Evolutionary conservation across 805 yeast species (phyloP), one percentile per base, ranked within the genome.

Genomic region (Naumovozyma dairenensis): DNA sequence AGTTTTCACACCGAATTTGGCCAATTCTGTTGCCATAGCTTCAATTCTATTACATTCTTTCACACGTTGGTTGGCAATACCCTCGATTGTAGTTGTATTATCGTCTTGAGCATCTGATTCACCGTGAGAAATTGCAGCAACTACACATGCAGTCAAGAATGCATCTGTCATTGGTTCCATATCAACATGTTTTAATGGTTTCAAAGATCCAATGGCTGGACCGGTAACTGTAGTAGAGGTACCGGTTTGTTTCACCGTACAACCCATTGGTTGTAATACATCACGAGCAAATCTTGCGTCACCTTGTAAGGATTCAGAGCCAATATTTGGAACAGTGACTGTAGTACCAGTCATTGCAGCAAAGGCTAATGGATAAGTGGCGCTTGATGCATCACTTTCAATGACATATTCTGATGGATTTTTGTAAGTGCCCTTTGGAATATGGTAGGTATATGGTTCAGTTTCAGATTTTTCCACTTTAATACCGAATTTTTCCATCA

Each of bases 161-260:
- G 98, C 98, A 60, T 92, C 98, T 0, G 98, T 92, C 98, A 92
- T 92, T 35, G 98, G 97, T 62, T 92, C 98, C 98, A 92, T 92
- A 55, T 92, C 96, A 36, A 92, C 80, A 41, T 66, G 71, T 9
- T 75, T 65, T 42, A 92, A 65, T 5, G 94, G 83, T 49, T 67
- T 71, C 44, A 92, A 67, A 0, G 59, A 39, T 12, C 93, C 93
- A 25, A 61, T 60, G 14, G 80, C 66, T 5, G 96, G 96, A 31
- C 96, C 97, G 27, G 79, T 74, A 6, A 92, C 97, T 1, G 96
- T 86, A 0, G 98, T 92, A 2, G 93, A 77, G 2, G 81, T 75
- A 1, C 71, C 80, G 2, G 92, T 74, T 63, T 92, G 98, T 28
- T 60, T 68, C 16, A 92, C 98, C 2, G 52, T 62, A 59, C 97